A percentile compares a stretch with the other conserved stretches of the same genome.
Conservation (phyloP, 768 basidiomycete genomes). For the Crucibulum laeve region DNA sequence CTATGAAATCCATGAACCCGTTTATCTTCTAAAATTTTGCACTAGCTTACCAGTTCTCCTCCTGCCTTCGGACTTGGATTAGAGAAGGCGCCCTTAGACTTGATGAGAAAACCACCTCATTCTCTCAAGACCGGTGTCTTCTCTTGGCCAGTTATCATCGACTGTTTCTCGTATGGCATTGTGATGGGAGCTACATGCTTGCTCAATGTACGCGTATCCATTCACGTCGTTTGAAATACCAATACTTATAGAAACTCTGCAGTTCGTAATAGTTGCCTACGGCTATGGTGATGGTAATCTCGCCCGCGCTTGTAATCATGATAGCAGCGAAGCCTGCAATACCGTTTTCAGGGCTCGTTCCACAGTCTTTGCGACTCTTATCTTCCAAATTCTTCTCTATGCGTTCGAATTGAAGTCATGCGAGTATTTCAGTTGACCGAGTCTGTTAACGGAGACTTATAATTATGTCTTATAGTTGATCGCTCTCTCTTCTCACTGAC, state of each 20-base stretch:
- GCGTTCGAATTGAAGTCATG: constrained; percentile 33
- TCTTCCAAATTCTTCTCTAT: constrained; percentile 31
- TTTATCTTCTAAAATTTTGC: not conserved
- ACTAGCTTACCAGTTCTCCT: constrained; percentile 36
- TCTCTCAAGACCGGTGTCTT: constrained; percentile 31
- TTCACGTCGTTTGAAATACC: not conserved
- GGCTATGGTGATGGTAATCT: constrained; percentile 26
- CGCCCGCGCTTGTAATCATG: constrained; percentile 26
- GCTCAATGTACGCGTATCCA: constrained; percentile 20
- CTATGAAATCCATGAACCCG: not conserved
- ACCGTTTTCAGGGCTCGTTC: constrained; percentile 31
- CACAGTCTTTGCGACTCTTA: constrained; percentile 31
- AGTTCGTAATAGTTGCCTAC: constrained; percentile 35
- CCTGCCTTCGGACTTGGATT: constrained; percentile 55
- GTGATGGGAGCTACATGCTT: constrained; percentile 30
- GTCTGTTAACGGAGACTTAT: not conserved
- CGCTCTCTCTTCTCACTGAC: constrained; percentile 32
- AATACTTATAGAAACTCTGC: not conserved
- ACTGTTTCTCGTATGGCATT: constrained; percentile 30
- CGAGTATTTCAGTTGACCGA: constrained; percentile 9
- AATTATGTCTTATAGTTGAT: constrained; percentile 19
- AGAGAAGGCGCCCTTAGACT: constrained; percentile 42
- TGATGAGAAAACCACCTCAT: constrained; percentile 45
- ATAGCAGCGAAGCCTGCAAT: constrained; percentile 16
- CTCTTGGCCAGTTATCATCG: constrained; percentile 31